Base-by-base conservation (phyloP, 2,329 filamentous ascomycete genomes). In the Colletotrichum abscissum region DNA sequence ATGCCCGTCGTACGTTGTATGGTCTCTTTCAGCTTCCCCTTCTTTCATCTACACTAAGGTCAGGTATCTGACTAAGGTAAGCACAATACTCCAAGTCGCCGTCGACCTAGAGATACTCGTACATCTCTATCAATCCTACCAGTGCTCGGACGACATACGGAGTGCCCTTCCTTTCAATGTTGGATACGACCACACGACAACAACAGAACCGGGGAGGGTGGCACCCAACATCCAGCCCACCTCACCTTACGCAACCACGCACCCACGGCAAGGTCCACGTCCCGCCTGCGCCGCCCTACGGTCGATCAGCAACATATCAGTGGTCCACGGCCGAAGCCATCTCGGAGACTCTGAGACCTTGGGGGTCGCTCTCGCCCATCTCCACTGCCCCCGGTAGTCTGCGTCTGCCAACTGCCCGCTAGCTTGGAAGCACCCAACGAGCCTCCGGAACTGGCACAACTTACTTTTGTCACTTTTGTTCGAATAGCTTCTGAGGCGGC, bases 381-480 rank as follows among this genome's bases (percentile, higher is more conserved):
- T 49, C 42, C 42, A n/a, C 42, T 49, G 8, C 19, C 42, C 42
- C 0, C 4, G 11, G 33, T 49, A n/a, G 6, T 35, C 46, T 22
- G 16, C n/a, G n/a, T 63, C 22, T 60, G 26, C 11, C 28, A 38
- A 19, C 14, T 28, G 64, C 24, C 60, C 67, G 24, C 33, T 16
- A 22, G 38, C n/a, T 63, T 49, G 38, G 38, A 69, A 57, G 60
- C 62, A 60, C 60, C 67, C 54, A 54, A 69, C n/a, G 28, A 54
- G 35, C 57, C 16, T 66, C 28, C 66, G 67, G 54, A 59, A 66
- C 62, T 38, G 62, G 16, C 6, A 19, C 38, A 4, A 42, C 3
- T 19, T 16, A 7, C 38, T 42, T 42, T 42, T 1, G 14, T 19
- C 3, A 19, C 38, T 19, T 19, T 19, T 7, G 6, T 7, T 42